Evolutionary conservation across 768 basidiomycete genomes (phyloP), one percentile per base, ranked within the genome.

Genomic region (Dioszegia hungarica): DNA sequence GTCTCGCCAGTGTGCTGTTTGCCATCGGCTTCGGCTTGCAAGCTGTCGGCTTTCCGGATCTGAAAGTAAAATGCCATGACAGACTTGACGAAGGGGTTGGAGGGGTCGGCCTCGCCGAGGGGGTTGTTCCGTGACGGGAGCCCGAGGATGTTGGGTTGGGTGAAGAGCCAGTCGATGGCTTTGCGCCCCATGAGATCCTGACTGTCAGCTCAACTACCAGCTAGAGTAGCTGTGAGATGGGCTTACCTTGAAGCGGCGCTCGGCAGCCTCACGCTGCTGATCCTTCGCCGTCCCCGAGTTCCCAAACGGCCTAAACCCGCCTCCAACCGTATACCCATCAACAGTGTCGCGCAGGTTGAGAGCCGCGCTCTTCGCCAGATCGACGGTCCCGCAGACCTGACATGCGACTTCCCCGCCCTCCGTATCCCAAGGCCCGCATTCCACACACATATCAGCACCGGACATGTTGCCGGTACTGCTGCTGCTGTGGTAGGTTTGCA

Each of bases 341-440:
- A 20, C 29, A 20, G 58, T 53, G 24, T 57, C 59, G 36, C 62
- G 54, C 33, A 58, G n/a, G 6, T 60, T 51, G 28, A 45, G 43
- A 22, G 37, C 56, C 34, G 31, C 34, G 34, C 59, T 60, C 3
- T 28, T 28, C 10, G 10, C 46, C 28, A 40, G 19, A 37, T 67
- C 62, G 34, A 63, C 38, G 24, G 19, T 14, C 3, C 65, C 65
- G 37, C 65, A 67, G 19, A 8, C 17, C 2, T 59, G 56, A 48
- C 65, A 67, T 8, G 61, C 52, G 31, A 53, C 25, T 25, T 28
- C 15, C 9, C 17, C 17, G 27, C 47, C 48, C 19, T 54, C 20
- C 12, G 27, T 24, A 9, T 38, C n/a, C n/a, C n/a, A n/a, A n/a
- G n/a, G n/a, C n/a, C n/a, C n/a, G n/a, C n/a, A n/a, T n/a, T n/a